These are phyloP conservation scores for Hyaloscypha variabilis DNA, from an alignment of 495 filamentous ascomycete species.

Conservation along the genomic window DNA sequence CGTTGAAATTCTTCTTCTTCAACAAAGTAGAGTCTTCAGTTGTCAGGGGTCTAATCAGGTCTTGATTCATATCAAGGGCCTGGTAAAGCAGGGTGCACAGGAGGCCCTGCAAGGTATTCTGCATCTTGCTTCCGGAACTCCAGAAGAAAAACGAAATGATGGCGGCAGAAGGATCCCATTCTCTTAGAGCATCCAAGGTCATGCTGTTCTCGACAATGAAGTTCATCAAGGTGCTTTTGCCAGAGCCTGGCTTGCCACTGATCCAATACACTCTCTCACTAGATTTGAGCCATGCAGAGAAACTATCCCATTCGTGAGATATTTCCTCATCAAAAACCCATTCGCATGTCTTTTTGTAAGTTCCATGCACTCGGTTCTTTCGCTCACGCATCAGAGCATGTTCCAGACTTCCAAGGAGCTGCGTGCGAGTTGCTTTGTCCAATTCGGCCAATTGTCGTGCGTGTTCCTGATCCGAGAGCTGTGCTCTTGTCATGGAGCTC, in stretches of 20 bases:
- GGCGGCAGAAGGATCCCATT: not conserved
- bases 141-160: slow-evolving; percentile 18
- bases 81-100: slow-evolving; percentile 4
- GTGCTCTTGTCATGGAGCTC: not conserved
- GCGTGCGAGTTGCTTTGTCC: not conserved
- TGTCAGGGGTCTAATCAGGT: not conserved
- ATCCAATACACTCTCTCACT: slow-evolving; percentile 35
- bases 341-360: slow-evolving; percentile 30
- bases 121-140: not conserved
- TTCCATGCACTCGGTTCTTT: slow-evolving; percentile 19
- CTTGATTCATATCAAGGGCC: not conserved
- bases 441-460: not conserved
- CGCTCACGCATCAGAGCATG: slow-evolving; percentile 33
- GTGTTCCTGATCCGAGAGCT: not conserved
- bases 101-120: not conserved
- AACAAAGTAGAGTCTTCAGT: not conserved
- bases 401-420: slow-evolving; percentile 30
- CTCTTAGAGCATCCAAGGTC: slow-evolving; percentile 6
- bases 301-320: slow-evolving; percentile 27
- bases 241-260: slow-evolving; percentile 38
- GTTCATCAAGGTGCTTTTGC: slow-evolving; percentile 44
- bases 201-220: slow-evolving; percentile 25
- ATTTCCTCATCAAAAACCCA: slow-evolving; percentile 27
- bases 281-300: slow-evolving; percentile 38
- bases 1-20: slow-evolving; percentile 4